Percentiles rank a stretch among this genome's conserved stretches.
phyloP scores from a whole-genome alignment of 2,329 filamentous ascomycete genomes.

The Moelleriella libera region DNA sequence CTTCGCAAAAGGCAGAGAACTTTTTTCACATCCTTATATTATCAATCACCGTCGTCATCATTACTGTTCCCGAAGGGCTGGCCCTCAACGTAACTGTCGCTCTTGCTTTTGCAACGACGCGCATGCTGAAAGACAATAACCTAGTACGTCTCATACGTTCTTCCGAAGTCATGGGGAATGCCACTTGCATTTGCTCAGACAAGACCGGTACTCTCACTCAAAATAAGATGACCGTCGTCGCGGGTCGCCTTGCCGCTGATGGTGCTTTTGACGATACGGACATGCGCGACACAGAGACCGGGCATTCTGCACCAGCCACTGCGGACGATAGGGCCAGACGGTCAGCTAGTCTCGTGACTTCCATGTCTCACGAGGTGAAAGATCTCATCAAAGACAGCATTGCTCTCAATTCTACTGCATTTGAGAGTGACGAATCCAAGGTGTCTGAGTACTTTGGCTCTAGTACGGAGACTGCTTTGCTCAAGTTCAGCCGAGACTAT shows the following conservation, averaged over 20 bases:
- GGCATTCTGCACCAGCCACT: slow-evolving; percentile 9
- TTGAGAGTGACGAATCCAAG: slow-evolving; percentile 28
- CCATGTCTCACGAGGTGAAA: slow-evolving; percentile 19
- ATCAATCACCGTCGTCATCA: slow-evolving; percentile 43
- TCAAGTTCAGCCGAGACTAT: slow-evolving; percentile 34
- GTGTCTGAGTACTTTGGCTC: slow-evolving; percentile 32
- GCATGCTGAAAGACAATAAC: slow-evolving; percentile 50
- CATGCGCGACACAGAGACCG: slow-evolving; percentile 6
- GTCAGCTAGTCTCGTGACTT: slow-evolving; percentile 14
- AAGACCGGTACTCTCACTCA: slow-evolving; percentile 53
- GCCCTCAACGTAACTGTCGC: slow-evolving; percentile 47
- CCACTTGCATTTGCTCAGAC: slow-evolving; percentile 49
- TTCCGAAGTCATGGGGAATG: slow-evolving; percentile 51
- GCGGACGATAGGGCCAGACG: slow-evolving; percentile 11
- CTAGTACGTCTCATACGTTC: slow-evolving; percentile 43
- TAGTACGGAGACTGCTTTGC: slow-evolving; percentile 39
- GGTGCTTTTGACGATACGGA: slow-evolving; percentile 22
- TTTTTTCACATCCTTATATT: slow-evolving; percentile 45
- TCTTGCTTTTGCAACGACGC: slow-evolving; percentile 46
- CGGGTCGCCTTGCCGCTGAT: slow-evolving; percentile 34
- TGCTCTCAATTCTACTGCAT: slow-evolving; percentile 37
- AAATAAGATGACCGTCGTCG: slow-evolving; percentile 48
- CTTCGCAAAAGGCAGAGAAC: slow-evolving; percentile 37
- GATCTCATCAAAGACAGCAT: slow-evolving; percentile 24
- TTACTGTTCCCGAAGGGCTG: slow-evolving; percentile 45